Conservation (phyloP, 1,284 basidiomycete species). For the Fomes fomentarius region DNA sequence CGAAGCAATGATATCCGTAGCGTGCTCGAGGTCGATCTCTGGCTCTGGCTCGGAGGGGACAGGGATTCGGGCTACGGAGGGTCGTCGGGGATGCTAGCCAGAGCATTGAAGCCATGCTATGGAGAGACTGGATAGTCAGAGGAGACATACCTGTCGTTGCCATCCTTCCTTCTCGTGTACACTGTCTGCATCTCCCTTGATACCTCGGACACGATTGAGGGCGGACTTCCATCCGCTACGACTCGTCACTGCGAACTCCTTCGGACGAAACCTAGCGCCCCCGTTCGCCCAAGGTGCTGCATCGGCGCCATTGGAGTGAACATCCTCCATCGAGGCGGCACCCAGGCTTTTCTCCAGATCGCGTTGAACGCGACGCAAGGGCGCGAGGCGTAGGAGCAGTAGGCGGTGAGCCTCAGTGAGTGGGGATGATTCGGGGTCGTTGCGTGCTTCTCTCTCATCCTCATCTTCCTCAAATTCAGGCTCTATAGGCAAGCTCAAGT, state of each 20-base stretch:
- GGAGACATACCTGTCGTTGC: neutral
- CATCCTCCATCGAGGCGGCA: slow-evolving; percentile 29
- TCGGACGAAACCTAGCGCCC: slow-evolving; percentile 14
- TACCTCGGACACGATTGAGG: slow-evolving; percentile 23
- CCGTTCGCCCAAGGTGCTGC: slow-evolving; percentile 23
- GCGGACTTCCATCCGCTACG: slow-evolving; percentile 31
- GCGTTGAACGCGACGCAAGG: slow-evolving; percentile 51
- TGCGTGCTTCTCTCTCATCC: slow-evolving; percentile 5
- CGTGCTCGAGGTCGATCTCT: slow-evolving; percentile 38
- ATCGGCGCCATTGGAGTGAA: slow-evolving; percentile 2
- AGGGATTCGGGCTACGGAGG: slow-evolving; percentile 1
- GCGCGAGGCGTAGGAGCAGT: slow-evolving; percentile 49
- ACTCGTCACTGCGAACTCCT: slow-evolving; percentile 29
- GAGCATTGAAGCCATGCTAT: neutral
- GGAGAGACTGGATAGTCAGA: neutral
- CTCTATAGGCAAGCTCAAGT: slow-evolving; percentile 6
- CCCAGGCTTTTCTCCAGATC: slow-evolving; percentile 54
- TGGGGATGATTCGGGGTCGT: slow-evolving; percentile 8
- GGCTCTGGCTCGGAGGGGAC: slow-evolving; percentile 10
- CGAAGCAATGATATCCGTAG: slow-evolving; percentile 53
- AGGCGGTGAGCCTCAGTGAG: slow-evolving; percentile 46
- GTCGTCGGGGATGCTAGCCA: slow-evolving; percentile 3
- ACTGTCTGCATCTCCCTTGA: slow-evolving; percentile 1
- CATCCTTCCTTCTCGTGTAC: slow-evolving; percentile 1
- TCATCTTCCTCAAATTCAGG: slow-evolving; percentile 20